Conservation (phyloP, 1,284 basidiomycete species). For the Spongiforma sp. region DNA sequence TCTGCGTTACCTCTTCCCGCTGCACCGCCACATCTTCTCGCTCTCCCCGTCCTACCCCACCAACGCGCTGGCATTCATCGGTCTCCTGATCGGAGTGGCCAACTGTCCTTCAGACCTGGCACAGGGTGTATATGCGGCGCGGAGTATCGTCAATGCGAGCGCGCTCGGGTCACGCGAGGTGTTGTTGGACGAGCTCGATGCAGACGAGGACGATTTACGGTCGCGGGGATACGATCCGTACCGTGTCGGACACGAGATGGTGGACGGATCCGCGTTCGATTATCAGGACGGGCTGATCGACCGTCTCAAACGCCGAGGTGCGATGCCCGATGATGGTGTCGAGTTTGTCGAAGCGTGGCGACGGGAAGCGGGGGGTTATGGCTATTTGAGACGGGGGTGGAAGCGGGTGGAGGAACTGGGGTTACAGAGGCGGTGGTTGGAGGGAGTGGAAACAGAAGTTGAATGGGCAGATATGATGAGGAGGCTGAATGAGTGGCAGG, state of each 20-base stretch:
- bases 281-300: constrained; percentile 55
- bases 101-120: constrained; percentile 58
- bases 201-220: constrained; percentile 45
- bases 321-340: constrained; percentile 46
- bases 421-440: constrained; percentile 41
- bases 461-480: constrained; percentile 57
- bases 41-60: constrained; percentile 50
- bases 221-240: constrained; percentile 53
- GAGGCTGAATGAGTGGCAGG: constrained; percentile 52
- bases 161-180: constrained; percentile 46
- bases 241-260: constrained; percentile 50
- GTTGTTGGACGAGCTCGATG: constrained; percentile 47
- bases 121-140: constrained; percentile 52
- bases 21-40: constrained; percentile 58
- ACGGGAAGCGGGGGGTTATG: constrained; percentile 40
- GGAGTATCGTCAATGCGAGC: constrained; percentile 48
- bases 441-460: constrained; percentile 43
- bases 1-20: constrained; percentile 57
- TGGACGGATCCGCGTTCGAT: constrained; percentile 45
- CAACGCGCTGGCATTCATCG: constrained; percentile 60
- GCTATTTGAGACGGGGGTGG: constrained; percentile 51
- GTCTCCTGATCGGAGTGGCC: constrained; percentile 49
- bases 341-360: constrained; percentile 58
- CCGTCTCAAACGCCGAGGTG: constrained; percentile 47
- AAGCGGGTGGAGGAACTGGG: constrained; percentile 47